phyloP scores from a whole-genome alignment of 2,329 filamentous ascomycete genomes.

The Alternaria hordeiaustralica region DNA sequence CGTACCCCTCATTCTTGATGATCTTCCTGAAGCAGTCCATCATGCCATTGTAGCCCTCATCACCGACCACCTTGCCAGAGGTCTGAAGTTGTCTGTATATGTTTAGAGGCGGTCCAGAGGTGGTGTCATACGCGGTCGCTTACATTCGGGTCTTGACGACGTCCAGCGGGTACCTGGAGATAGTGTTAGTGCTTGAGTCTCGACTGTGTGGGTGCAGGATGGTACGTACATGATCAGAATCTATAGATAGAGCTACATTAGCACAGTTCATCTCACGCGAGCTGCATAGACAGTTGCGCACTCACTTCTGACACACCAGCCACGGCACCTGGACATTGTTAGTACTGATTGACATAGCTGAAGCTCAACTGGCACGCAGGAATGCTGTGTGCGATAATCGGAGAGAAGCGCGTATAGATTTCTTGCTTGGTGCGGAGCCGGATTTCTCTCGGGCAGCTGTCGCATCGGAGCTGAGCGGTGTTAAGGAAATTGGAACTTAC shows the following conservation, averaged over 20 bases:
- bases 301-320: slow-evolving; percentile 96
- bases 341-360: slow-evolving; percentile 29
- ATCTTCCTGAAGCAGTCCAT: slow-evolving; percentile 98
- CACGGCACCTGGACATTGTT: slow-evolving; percentile 72
- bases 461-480: slow-evolving; percentile 29
- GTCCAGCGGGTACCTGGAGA: slow-evolving; percentile 92
- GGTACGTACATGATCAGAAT: slow-evolving; percentile 79
- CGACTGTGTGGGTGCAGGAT: neutral
- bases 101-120: slow-evolving; percentile 27
- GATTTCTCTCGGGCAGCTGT: slow-evolving; percentile 10
- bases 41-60: slow-evolving; percentile 95
- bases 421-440: neutral
- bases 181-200: neutral
- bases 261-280: slow-evolving; percentile 22
- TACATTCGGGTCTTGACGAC: slow-evolving; percentile 98
- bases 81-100: slow-evolving; percentile 80
- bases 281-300: slow-evolving; percentile 26
- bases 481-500: slow-evolving; percentile 57
- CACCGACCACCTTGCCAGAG: slow-evolving; percentile 68
- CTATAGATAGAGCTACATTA: slow-evolving; percentile 56
- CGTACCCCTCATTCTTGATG: slow-evolving; percentile 90
- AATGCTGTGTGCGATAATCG: neutral
- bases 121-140: slow-evolving; percentile 45
- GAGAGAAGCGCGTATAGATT: neutral
- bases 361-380: neutral